phyloP scores from a whole-genome alignment of 2,329 filamentous ascomycete species.

The Botrytis fabae region DNA sequence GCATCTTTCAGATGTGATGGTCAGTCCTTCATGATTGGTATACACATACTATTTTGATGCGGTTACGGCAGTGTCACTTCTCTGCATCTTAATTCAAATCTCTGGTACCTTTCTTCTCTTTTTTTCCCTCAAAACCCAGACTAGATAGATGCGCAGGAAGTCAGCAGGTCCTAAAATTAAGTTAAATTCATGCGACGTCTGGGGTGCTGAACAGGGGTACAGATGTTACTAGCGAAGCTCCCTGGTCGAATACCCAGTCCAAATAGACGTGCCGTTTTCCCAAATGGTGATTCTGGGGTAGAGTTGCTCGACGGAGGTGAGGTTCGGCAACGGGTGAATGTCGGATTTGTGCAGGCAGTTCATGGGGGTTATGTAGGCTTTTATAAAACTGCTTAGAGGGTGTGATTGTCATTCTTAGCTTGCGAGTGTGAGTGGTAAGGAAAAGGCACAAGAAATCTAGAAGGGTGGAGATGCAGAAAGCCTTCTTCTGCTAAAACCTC shows the following conservation, averaged over 20 bases:
- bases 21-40: neutral
- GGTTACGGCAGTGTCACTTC: neutral
- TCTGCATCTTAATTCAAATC: neutral
- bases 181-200: neutral
- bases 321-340: neutral
- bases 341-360: neutral
- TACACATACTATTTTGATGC: neutral
- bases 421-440: neutral
- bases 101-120: neutral
- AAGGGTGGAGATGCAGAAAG: neutral
- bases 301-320: neutral
- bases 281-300: constrained; percentile 4
- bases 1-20: neutral
- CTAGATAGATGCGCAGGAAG: neutral
- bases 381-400: neutral
- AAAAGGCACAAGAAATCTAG: neutral
- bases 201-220: neutral
- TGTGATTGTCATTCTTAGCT: neutral
- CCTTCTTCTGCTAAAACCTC: neutral
- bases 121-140: neutral
- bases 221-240: neutral
- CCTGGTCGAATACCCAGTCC: neutral
- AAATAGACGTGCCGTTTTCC: neutral
- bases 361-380: neutral
- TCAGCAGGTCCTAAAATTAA: constrained; percentile 7